Base-by-base conservation (phyloP, 495 filamentous ascomycete genomes). In the Penicillium alfredii region DNA sequence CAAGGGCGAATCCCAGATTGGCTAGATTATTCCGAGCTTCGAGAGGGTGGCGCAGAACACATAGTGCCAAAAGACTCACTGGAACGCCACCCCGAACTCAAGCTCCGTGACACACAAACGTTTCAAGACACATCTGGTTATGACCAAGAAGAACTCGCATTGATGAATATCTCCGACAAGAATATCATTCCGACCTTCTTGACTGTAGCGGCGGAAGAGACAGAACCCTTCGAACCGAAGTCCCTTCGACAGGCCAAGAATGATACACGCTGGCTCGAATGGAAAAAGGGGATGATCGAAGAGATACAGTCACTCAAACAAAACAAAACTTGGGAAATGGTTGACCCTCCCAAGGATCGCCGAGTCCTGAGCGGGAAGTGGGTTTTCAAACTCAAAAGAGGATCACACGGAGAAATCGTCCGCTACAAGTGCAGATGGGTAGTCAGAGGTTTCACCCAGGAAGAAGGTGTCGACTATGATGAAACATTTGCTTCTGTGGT, bases 401-500 rank as follows among this genome's bases (percentile, higher is more conserved):
- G 55, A 16, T 20, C 51, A 3, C n/a, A 55, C 24, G 40, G 56
- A 11, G 42, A 60, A 45, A 34, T 60, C n/a, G 19, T 52, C 11
- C 18, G 42, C 2, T 38, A 61, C 24, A 66, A 66, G 30, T 42
- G 44, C 22, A 21, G 57, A 28, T 59, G 33, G 40, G 52, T 64
- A 16, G 59, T 60, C 3, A 42, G 53, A 42, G 46, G 43, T 7
- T 57, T 54, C 25, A 41, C 40, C 12, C 51, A 70, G 52, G 24
- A 43, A 37, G 33, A 61, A 11, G 56, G 54, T 12, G 42, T 62
- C 14, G 49, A 69, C 37, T 70, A 58, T 41, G 23, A 61, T 20
- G 52, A 71, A 33, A 68, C 56, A 3, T 70, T 63, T 45, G 49
- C 61, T 4, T 53, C 53, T 17, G 62, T 69, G 15, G 60, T 66